Evolutionary conservation across 164 flowering plant species (phyloP), one percentile per base, ranked within the genome.

Genomic region (Amborella trichopoda): DNA sequence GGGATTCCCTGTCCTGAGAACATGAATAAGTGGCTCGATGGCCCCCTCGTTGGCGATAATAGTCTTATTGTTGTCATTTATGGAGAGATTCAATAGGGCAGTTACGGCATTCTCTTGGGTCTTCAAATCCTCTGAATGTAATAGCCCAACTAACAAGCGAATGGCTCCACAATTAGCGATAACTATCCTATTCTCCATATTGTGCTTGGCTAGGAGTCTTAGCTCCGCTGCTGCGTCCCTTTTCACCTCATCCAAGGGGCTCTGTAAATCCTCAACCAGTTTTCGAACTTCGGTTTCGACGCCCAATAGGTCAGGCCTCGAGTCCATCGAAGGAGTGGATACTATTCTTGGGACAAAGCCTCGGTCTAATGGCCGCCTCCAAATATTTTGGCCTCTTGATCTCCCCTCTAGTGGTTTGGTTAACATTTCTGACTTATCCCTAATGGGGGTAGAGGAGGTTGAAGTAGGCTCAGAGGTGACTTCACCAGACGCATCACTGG

Each of bases 51-150:
- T 72, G 23, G 81, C 94, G 36, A 91, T 91, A 1, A 55, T 63
- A 28, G 80, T 79, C 64, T 91, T 91, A 75, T 91, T 91, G 28
- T 68, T 60, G 27, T 87, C 98, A 32, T 81, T 74, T 24, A 87
- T 83, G 34, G 98, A 91, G 44, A 91, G 77, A 64, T 91, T 91
- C 30, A 91, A 73, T 50, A 91, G 80, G 0, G 98, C 98, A 11
- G 98, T 91, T 5, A 91, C 98, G n/a, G 96, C 93, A 65, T 91
- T 94, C 56, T 91, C 96, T 54, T 91, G 98, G 2, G 84, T 78
- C 23, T 81, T 62, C 21, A 66, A 39, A 60, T 91, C 98, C 0
- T 67, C 18, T 12, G 94, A 81, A 14, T 84, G 74, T 12, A 91
- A 61, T 18, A 87, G 60, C 43, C 70, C 79, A 3, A 83, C 89